Evolutionary conservation across 805 yeast species (phyloP), one percentile per base, ranked within the genome.

Genomic region (Candida caryicola): DNA sequence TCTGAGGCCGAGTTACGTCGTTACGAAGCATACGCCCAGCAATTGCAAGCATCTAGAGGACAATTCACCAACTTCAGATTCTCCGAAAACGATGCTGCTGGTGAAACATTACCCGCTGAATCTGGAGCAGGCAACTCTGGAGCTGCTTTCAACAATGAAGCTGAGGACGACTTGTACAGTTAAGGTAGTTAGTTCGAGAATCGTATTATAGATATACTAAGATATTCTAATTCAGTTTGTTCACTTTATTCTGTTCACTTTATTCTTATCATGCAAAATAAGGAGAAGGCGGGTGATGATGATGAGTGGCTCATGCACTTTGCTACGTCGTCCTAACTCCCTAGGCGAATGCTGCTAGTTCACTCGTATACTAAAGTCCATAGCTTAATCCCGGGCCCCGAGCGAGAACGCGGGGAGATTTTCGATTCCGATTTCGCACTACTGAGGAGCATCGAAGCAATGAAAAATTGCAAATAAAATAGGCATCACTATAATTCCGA

Each of bases 21-120:
- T 69, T 93, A 93, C 64, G 99, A 93, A 72, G 95, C 98, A 5
- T 93, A 91, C 58, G 95, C 96, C 36, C 96, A 91, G 68, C 96
- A 91, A 69, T 75, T 93, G 65, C 95, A 84, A 65, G 87, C 95
- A 41, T 85, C 96, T 1, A 87, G 99, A 71, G 98, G 99, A 34
- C 95, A 86, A 63, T 84, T 86, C 60, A 77, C 91, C 49, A 86
- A 84, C 69, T 91, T 93, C 71, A 81, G 88, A 60, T 91, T 93
- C 64, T 78, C 81, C 48, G 88, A 76, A 43, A 52, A 51, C 38
- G 59, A 49, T 21, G 55, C 47, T 15, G 46, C 35, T 25, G 37
- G 35, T 17, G 43, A 40, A 23, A 25, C 35, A 15, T 26, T 26
- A 10, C 31, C 36, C 16, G 45, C 30, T 10, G 34, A 14, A 6